Conservation (phyloP, 1,284 basidiomycete genomes). For the Gymnopus androsaceus region DNA sequence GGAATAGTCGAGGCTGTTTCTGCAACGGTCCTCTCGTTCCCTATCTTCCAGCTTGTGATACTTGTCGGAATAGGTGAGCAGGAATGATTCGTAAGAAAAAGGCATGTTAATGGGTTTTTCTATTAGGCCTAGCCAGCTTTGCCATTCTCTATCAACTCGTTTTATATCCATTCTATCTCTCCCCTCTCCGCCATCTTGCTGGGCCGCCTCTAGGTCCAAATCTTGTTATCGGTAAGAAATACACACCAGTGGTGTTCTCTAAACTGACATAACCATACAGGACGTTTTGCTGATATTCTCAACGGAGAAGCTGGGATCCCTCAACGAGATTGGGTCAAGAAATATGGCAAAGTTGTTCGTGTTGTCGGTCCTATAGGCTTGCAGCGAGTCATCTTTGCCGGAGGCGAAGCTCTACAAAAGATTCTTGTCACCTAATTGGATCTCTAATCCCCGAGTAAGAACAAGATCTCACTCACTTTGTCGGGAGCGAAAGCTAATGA, state of each 20-base stretch:
- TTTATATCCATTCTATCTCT: slow-evolving; percentile 42
- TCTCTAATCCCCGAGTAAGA: slow-evolving; percentile 45
- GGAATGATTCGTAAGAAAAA: background rate
- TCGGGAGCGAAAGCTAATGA: background rate
- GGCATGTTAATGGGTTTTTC: background rate
- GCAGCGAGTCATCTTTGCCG: slow-evolving; percentile 46
- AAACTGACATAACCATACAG: background rate
- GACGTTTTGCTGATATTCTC: slow-evolving; percentile 32
- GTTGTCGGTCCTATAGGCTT: slow-evolving; percentile 47
- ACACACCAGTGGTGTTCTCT: slow-evolving; percentile 19
- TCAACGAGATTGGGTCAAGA: slow-evolving; percentile 47
- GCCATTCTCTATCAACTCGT: slow-evolving; percentile 29
- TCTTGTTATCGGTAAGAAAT: slow-evolving; percentile 35
- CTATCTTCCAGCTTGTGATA: background rate
- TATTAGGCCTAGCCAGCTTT: background rate
- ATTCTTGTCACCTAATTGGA: slow-evolving; percentile 47
- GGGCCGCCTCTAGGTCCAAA: slow-evolving; percentile 41
- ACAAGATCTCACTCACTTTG: background rate
- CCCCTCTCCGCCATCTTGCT: slow-evolving; percentile 43
- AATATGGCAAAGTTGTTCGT: slow-evolving; percentile 44
- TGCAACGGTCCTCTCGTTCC: background rate
- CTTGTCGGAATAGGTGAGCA: background rate
- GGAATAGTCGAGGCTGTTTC: background rate
- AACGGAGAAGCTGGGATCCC: slow-evolving; percentile 44
- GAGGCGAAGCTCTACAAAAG: slow-evolving; percentile 43